Percentiles rank a stretch among this genome's conserved stretches.
Conservation (phyloP, 2,329 filamentous ascomycete genomes). For the Fusarium lyarnte region DNA sequence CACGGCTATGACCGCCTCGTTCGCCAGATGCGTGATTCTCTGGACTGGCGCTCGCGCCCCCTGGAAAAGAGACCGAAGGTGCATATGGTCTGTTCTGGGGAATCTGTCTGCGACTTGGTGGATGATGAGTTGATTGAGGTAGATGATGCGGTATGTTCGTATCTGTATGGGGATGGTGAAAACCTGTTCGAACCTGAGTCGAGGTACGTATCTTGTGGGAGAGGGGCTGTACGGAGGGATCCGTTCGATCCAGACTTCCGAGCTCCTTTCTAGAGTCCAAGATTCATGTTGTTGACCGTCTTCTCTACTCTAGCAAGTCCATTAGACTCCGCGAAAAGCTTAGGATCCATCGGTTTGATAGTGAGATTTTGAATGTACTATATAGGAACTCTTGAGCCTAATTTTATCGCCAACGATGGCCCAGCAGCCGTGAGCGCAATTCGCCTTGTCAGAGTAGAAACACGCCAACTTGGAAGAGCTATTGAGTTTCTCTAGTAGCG, state of each 20-base stretch:
- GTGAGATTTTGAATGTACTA: neutral
- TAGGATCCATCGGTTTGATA: neutral
- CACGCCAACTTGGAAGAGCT: neutral
- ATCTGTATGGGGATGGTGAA: neutral
- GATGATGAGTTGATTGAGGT: neutral
- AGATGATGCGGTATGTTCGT: neutral
- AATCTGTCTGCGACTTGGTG: accelerated
- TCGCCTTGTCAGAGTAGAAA: neutral
- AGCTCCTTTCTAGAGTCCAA: neutral
- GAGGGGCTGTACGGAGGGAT: neutral
- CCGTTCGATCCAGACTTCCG: neutral
- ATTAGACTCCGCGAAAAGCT: neutral
- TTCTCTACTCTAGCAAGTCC: too few relatives aligned
- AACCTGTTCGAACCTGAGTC: neutral
- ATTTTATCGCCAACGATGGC: neutral
- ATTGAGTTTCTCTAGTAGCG: neutral
- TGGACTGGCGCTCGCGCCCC: neutral
- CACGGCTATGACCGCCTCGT: neutral
- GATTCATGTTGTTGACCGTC: neutral
- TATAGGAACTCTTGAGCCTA: neutral
- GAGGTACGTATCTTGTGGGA: neutral
- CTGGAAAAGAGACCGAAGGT: neutral
- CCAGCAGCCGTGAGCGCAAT: neutral
- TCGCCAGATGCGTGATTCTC: neutral
- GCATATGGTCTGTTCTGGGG: neutral